Base-by-base conservation (phyloP, 768 basidiomycete species). In the Russula sp. region DNA sequence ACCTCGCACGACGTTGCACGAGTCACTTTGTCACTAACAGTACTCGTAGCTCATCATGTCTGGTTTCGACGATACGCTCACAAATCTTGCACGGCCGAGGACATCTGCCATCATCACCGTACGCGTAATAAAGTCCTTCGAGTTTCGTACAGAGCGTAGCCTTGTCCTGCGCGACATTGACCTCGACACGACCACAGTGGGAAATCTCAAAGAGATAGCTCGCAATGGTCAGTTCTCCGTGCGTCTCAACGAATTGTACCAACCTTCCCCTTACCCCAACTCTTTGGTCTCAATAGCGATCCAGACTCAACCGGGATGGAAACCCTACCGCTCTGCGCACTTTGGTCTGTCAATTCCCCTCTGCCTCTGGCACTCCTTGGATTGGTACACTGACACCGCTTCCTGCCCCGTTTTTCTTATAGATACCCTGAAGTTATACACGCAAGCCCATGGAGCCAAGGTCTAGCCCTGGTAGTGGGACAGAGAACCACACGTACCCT, bases 391-490 rank as follows among this genome's bases (percentile, higher is more conserved):
- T 64, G 36, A 55, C 18, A 26, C 28, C 3, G 9, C 16, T 34
- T 34, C 22, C 34, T 36, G 22, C 42, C n/a, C 9, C 6, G 3
- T 24, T 55, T 55, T 6, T 36, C 53, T 22, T 18, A 13, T 68
- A 97, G 95, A 99, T 75, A 95, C 95, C 13, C 70, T 98, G 63
- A 99, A 99, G 73, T 76, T 98, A 20, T 99, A 99, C 73, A 91
- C 92, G 5, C 87, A 86, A 72, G 97, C 96, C 2, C 96, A 98
- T 72, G 94, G 95, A 13, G 83, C 93, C 59, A 99, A 99, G 84
- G 96, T 90, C 57, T 22, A 75, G 66, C 55, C 30, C 36, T 36
- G 60, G 38, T 28, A 13, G 32, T 30, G 34, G 26, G 36, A 46
- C 24, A 54, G 42, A 22, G 42, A 38, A n/a, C 24, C 28, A 42